Conservation (phyloP, 257 asterid genomes). For the Primulina tabacum region DNA sequence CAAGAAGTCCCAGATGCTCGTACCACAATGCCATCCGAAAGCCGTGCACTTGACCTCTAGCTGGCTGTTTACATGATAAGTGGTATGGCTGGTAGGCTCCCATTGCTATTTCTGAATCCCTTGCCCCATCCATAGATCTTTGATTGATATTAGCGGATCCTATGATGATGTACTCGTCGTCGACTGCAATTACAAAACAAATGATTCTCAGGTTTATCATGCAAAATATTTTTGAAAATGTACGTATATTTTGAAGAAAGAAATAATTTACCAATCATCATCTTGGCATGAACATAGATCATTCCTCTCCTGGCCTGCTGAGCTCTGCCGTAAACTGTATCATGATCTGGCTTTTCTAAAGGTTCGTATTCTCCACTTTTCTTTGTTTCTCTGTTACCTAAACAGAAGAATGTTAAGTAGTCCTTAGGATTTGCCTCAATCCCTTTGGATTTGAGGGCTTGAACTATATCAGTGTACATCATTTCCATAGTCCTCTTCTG, state of each 20-base stretch:
- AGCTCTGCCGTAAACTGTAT: conserved; percentile 51
- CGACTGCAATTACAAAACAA: conserved; percentile 40
- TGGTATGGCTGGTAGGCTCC: conserved; percentile 75
- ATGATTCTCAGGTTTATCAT: not conserved
- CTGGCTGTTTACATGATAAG: conserved; percentile 43
- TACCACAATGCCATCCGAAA: conserved; percentile 77
- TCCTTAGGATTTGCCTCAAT: conserved; percentile 60
- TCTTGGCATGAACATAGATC: conserved; percentile 75
- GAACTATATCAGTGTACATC: conserved; percentile 60
- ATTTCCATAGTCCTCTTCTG: conserved; percentile 68
- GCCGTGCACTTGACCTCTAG: conserved; percentile 64
- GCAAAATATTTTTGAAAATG: not conserved
- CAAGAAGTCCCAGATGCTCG: conserved; percentile 57
- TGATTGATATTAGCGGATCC: conserved; percentile 82
- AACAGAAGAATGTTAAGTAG: conserved; percentile 64
- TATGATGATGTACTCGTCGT: conserved; percentile 67
- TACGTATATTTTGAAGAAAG: not conserved
- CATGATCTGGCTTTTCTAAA: conserved; percentile 40
- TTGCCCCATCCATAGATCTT: conserved; percentile 70
- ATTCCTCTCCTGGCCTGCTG: conserved; percentile 62
- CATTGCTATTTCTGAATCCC: conserved; percentile 79
- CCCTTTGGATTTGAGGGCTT: conserved; percentile 51
- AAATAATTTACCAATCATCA: conserved; percentile 59
- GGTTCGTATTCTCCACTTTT: conserved; percentile 56
- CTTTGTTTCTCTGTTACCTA: conserved; percentile 65